Base-by-base conservation (phyloP, 1,284 basidiomycete species). In the Ganoderma boninense region DNA sequence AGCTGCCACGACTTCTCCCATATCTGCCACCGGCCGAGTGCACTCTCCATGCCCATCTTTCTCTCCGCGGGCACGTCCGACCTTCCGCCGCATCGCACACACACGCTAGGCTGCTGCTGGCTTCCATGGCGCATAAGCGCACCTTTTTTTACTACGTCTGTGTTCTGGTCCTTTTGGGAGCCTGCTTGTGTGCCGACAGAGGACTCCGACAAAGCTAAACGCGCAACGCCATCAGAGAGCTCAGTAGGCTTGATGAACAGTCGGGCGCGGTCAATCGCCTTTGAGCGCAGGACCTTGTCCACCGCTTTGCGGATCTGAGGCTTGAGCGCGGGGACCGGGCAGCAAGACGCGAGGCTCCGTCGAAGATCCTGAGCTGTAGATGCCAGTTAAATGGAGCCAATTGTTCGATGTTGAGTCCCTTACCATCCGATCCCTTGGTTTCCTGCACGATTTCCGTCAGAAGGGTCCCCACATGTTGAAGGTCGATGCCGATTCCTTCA, bases 201-300 rank as follows among this genome's bases (percentile, higher is more conserved):
- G 6, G 79, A 77, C 38, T 79, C 80, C 20, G 77, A 49, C 4
- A 80, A 20, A 80, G 70, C 18, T 81, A 84, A 59, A 83, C 75
- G 66, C 76, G 82, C 76, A 32, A 90, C 79, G 11, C 88, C 89
- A 73, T 92, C 90, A 4, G 92, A 81, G 14, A 94, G 84, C 70
- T 94, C 91, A 10, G 79, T 80, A 1, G 91, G 85, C 77, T 91
- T 93, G 76, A 94, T 85, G 77, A 94, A 94, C 38, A 94, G 82
- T 16, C 84, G 85, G 0, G 90, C 81, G 74, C 90, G 91, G 79
- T 91, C 85, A 54, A 93, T 79, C 13, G 87, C 81, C 1, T 83
- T 77, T 3, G 88, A 84, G 32, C 81, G 78, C 4, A 83, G 82
- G 32, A 94, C 79, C 65, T 84, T 84, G 42, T 82, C 78, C 23